phyloP scores from a whole-genome alignment of 257 asterid species.

The Penstemon eatonii region DNA sequence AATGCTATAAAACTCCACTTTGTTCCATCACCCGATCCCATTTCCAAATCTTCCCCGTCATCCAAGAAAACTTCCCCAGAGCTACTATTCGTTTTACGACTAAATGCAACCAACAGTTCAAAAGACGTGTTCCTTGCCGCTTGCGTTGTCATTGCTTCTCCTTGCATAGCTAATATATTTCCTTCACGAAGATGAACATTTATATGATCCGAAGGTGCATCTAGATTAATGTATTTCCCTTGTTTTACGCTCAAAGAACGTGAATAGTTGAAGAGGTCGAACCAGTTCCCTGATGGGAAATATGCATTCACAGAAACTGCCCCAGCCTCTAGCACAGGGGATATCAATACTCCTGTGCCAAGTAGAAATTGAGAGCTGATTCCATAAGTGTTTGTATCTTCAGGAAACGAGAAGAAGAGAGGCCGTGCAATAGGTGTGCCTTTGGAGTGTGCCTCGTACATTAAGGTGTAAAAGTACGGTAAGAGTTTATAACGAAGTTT shows the following conservation, averaged over 20 bases:
- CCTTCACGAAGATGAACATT: conserved; percentile 58
- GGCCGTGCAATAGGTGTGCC: conserved; percentile 71
- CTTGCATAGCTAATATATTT: conserved; percentile 54
- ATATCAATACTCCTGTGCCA: conserved; percentile 56
- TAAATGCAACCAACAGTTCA: conserved; percentile 42
- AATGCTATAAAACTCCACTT: conserved; percentile 46
- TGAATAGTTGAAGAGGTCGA: conserved; percentile 52
- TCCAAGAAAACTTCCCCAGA: conserved; percentile 61
- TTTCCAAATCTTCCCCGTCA: conserved; percentile 53
- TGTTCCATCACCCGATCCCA: conserved; percentile 39
- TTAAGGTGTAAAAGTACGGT: conserved; percentile 60
- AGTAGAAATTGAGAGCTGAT: conserved; percentile 55
- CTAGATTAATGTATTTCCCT: conserved; percentile 39
- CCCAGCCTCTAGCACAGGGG: conserved; percentile 51
- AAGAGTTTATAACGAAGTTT: conserved; percentile 58
- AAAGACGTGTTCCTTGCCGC: conserved; percentile 50
- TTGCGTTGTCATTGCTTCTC: conserved; percentile 55
- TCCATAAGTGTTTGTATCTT: conserved; percentile 42
- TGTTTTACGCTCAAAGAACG: conserved; percentile 28
- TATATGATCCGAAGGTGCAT: conserved; percentile 54
- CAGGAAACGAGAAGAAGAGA: conserved; percentile 62
- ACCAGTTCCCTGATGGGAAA: conserved; percentile 68
- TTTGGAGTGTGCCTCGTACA: conserved; percentile 53
- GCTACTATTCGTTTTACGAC: conserved; percentile 24
- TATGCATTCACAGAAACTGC: conserved; percentile 51